A percentile compares a stretch with the other conserved stretches of the same genome.
phyloP scores from a whole-genome alignment of 106 monocot species.

The Dendrobium nobile region DNA sequence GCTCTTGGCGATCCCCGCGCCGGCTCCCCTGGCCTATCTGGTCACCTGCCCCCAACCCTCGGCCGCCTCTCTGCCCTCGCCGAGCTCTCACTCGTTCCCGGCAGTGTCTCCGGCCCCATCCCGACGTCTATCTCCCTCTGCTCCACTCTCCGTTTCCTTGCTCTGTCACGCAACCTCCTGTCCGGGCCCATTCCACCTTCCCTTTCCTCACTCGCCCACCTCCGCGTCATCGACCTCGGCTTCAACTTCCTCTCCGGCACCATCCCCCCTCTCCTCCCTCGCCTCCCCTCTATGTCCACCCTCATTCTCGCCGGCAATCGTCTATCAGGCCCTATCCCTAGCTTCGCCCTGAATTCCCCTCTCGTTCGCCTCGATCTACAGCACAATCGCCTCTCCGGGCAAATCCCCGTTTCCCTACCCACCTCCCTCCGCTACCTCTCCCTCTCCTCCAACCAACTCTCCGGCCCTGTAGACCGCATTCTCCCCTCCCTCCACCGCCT shows the following conservation, averaged over 20 bases:
- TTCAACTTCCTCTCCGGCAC: constrained; percentile 33
- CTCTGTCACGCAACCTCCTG: constrained; percentile 49
- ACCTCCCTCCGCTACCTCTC: constrained; percentile 34
- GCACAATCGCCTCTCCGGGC: constrained; percentile 45
- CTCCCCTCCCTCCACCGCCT: constrained; percentile 11
- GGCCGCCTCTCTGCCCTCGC: constrained; percentile 49
- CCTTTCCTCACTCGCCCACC: constrained; percentile 22
- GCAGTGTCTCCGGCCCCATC: constrained; percentile 36
- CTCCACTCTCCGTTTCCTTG: constrained; percentile 51
- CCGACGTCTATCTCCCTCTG: constrained; percentile 26
- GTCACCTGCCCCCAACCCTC: constrained; percentile 36
- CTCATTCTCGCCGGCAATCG: constrained; percentile 61
- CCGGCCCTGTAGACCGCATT: constrained; percentile 19
- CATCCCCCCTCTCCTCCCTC: constrained; percentile 23
- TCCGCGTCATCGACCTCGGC: constrained; percentile 50
- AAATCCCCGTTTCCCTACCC: constrained; percentile 22
- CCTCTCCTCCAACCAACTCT: constrained; percentile 36
- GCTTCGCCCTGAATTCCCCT: constrained; percentile 7
- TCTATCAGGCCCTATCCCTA: constrained; percentile 29
- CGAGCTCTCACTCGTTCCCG: constrained; percentile 69
- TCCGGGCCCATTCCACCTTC: constrained; percentile 34
- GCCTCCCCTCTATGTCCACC: constrained; percentile 27
- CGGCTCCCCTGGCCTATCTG: constrained; percentile 46
- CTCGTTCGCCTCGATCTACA: constrained; percentile 51
- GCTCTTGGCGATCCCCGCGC: constrained; percentile 57